Evolutionary conservation across 345 rosid genomes (phyloP).

Genomic region (Trapa incisa): DNA sequence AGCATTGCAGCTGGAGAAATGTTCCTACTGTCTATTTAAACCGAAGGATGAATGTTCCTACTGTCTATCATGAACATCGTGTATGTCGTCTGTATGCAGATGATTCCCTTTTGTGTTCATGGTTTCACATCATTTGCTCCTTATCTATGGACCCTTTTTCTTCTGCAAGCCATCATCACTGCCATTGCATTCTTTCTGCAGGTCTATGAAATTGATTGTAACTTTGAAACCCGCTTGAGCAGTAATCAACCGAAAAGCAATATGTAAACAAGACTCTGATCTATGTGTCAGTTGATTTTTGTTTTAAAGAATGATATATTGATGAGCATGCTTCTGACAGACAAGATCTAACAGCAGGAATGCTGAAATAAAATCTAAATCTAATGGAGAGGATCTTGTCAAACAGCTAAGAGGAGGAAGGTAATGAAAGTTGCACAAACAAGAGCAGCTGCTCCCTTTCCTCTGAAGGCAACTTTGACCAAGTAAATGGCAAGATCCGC

Average conservation of each 20-base stretch:
- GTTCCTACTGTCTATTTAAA: neutral
- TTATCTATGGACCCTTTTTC: no score
- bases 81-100: neutral
- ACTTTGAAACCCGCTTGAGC: neutral
- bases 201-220: neutral
- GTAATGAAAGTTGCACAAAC: conserved; percentile 13
- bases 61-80: neutral
- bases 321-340: neutral
- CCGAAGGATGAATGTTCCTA: neutral
- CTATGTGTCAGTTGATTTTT: neutral
- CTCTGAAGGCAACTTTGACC: conserved; percentile 14
- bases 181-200: neutral
- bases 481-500: conserved; percentile 23
- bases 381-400: neutral
- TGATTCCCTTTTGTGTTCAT: neutral
- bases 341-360: neutral
- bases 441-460: conserved; percentile 10
- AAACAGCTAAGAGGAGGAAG: conserved; percentile 9
- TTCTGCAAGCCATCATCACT: neutral
- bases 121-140: no score
- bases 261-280: neutral
- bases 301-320: neutral
- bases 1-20: neutral
- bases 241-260: neutral
- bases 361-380: neutral